Percentiles rank a stretch among this genome's conserved stretches.
Conservation (phyloP, 306 rosid species). For the Citrullus mucosospermus region DNA sequence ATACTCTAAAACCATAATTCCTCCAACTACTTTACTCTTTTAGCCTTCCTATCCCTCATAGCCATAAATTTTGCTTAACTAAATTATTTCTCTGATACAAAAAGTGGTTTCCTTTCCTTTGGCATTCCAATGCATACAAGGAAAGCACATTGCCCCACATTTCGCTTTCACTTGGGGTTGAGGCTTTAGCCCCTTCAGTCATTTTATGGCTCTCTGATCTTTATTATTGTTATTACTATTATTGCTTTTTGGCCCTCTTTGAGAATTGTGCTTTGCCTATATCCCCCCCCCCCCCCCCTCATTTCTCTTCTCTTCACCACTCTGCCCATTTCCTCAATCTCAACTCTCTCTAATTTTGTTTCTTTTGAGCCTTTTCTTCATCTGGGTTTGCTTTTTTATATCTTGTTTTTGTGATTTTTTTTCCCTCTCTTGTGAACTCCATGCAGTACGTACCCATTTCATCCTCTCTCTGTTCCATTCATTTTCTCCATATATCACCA, state of each 20-base stretch:
- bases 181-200: constrained; percentile 14
- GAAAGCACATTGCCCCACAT: constrained; percentile 17
- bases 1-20: constrained; percentile 4
- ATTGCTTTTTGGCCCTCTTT: constrained; percentile 33
- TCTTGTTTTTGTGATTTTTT: constrained; percentile 2
- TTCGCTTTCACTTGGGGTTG: constrained; percentile 33
- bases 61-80: background rate
- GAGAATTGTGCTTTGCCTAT: constrained; percentile 45
- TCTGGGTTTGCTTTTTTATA: background rate
- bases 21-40: constrained; percentile 19
- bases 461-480: background rate
- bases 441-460: constrained; percentile 12
- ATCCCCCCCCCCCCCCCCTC: background rate
- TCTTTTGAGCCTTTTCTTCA: background rate
- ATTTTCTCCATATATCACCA: background rate
- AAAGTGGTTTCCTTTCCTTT: background rate
- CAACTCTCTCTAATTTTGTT: background rate
- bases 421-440: constrained; percentile 6
- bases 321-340: constrained; percentile 14
- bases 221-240: constrained; percentile 41
- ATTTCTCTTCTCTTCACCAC: constrained; percentile 27
- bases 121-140: constrained; percentile 24
- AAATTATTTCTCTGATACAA: constrained; percentile 2
- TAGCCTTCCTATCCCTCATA: background rate
- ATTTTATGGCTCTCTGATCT: constrained; percentile 20